phyloP scores from a whole-genome alignment of 345 rosid genomes.

The Brassica cretica region DNA sequence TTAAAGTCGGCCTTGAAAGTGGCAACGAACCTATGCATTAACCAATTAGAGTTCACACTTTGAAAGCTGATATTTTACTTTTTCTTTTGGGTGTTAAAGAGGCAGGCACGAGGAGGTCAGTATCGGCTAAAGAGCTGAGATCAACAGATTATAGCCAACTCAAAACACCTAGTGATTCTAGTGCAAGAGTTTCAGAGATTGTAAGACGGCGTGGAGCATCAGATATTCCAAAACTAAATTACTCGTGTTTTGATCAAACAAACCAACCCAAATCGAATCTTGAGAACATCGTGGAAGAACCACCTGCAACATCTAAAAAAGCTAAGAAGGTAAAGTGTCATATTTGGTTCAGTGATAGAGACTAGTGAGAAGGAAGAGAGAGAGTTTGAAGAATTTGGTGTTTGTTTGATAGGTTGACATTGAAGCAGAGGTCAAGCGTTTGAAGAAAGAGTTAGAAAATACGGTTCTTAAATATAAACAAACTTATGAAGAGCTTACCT shows the following conservation, averaged over 20 bases:
- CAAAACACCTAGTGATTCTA: slow-evolving; percentile 12
- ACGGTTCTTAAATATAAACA: slow-evolving; percentile 60
- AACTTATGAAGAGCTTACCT: slow-evolving; percentile 70
- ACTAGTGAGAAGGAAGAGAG: background rate
- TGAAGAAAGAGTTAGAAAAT: slow-evolving; percentile 61
- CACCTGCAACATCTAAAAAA: slow-evolving; percentile 16
- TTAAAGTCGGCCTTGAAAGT: background rate
- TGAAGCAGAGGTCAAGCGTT: slow-evolving; percentile 59
- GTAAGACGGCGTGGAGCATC: slow-evolving; percentile 34
- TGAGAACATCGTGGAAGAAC: background rate
- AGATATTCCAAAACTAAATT: slow-evolving; percentile 21
- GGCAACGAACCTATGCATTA: background rate
- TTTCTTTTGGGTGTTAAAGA: slow-evolving; percentile 16
- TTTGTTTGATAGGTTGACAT: slow-evolving; percentile 49
- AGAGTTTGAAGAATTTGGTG: background rate
- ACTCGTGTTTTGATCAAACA: slow-evolving; percentile 26
- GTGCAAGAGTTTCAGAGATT: background rate
- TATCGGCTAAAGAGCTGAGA: slow-evolving; percentile 32
- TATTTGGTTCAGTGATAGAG: background rate
- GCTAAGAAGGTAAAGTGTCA: slow-evolving; percentile 26
- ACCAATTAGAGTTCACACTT: background rate
- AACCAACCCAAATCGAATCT: background rate
- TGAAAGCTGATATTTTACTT: background rate
- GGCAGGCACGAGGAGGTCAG: slow-evolving; percentile 30
- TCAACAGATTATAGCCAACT: background rate